Evolutionary conservation across 768 basidiomycete genomes (phyloP).

Genomic region (Trametes cinnabarina): DNA sequence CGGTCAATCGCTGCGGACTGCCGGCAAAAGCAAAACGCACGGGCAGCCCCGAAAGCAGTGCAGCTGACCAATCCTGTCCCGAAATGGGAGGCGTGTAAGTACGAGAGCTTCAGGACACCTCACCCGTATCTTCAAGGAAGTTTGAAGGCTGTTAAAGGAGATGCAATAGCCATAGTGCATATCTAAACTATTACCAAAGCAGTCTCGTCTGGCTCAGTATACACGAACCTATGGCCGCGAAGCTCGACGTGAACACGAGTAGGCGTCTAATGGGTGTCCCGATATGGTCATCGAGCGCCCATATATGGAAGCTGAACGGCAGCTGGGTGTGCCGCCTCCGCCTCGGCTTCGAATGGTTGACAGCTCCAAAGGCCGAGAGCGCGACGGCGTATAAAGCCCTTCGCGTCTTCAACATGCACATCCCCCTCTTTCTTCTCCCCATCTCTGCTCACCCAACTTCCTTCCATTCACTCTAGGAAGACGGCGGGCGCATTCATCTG

Average conservation of each 20-base stretch:
- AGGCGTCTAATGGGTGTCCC: not conserved
- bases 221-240: too few species aligned
- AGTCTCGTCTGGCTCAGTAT: too few species aligned
- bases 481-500: not conserved
- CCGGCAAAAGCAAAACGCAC: not conserved
- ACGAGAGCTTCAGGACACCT: too few species aligned
- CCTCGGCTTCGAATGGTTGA: not conserved
- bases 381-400: slow-evolving; percentile 1
- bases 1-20: too few species aligned
- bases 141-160: too few species aligned
- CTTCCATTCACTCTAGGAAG: not conserved
- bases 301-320: not conserved
- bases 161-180: too few species aligned
- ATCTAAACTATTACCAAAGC: too few species aligned
- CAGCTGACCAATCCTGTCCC: not conserved
- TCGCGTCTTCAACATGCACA: slow-evolving; percentile 1
- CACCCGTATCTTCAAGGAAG: too few species aligned
- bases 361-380: not conserved
- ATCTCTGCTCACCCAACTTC: not conserved
- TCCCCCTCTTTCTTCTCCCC: not conserved
- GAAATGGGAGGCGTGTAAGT: not conserved
- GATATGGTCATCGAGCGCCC: not conserved
- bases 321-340: not conserved
- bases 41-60: not conserved
- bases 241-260: not conserved